Evolutionary conservation across 805 yeast genomes (phyloP).

Genomic region (Starmerella roubikii): DNA sequence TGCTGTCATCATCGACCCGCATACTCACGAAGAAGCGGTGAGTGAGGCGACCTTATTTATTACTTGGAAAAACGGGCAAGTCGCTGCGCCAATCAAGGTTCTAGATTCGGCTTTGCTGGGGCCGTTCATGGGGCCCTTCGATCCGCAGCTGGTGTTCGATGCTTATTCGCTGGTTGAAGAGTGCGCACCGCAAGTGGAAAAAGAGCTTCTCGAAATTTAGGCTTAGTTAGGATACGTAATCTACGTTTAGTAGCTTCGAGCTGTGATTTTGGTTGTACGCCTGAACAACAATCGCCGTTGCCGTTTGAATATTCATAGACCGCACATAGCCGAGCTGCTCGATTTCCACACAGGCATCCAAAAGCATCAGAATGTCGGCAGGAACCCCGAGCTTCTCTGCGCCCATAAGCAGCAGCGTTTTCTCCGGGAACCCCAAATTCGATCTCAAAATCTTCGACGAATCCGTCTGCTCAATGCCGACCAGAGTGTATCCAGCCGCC

Average conservation of each 20-base stretch:
- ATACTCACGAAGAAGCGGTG: conserved; percentile 76
- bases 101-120: conserved; percentile 41
- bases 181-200: conserved; percentile 46
- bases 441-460: conserved; percentile 58
- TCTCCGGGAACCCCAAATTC: conserved; percentile 59
- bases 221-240: neutral
- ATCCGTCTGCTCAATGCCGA: conserved; percentile 90
- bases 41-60: conserved; percentile 69
- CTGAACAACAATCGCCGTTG: conserved; percentile 86
- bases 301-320: conserved; percentile 95
- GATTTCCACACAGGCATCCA: conserved; percentile 80
- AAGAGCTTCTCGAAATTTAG: conserved; percentile 6
- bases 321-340: conserved; percentile 85
- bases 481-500: conserved; percentile 66
- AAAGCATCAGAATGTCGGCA: conserved; percentile 63
- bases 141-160: conserved; percentile 29
- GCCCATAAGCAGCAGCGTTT: conserved; percentile 67
- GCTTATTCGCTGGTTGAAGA: conserved; percentile 45
- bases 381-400: conserved; percentile 87
- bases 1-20: conserved; percentile 62
- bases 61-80: conserved; percentile 54
- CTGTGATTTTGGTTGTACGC: conserved; percentile 41
- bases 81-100: conserved; percentile 61
- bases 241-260: neutral
- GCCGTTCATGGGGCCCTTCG: conserved; percentile 36